These are phyloP conservation scores for Populus simonii DNA, from an alignment of 345 rosid genomes.

Conservation along the genomic window DNA sequence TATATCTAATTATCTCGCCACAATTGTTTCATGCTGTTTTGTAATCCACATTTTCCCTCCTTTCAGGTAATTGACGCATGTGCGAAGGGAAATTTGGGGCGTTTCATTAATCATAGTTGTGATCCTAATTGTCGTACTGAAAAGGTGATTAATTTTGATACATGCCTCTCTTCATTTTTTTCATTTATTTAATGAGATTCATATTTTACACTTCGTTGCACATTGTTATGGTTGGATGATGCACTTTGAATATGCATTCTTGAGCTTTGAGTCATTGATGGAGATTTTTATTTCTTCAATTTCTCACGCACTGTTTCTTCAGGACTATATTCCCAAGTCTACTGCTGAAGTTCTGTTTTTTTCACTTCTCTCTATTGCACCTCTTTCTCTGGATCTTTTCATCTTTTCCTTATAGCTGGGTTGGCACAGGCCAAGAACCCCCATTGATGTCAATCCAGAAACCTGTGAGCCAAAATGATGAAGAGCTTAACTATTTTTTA, in stretches of 20 bases:
- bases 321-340: neutral
- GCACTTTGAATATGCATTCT: neutral
- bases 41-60: conserved; percentile 15
- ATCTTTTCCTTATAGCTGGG: neutral
- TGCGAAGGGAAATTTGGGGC: conserved; percentile 93
- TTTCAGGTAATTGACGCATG: conserved; percentile 95
- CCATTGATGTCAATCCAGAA: neutral
- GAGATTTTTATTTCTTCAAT: neutral
- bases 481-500: neutral
- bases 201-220: neutral
- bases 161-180: neutral
- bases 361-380: neutral
- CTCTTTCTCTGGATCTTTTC: neutral
- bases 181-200: neutral
- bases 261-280: neutral
- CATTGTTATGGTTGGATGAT: neutral
- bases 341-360: neutral
- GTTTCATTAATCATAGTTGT: conserved; percentile 97
- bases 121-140: conserved; percentile 99
- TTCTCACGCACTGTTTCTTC: neutral
- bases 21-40: conserved; percentile 5
- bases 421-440: neutral
- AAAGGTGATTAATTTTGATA: conserved; percentile 52
- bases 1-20: neutral
- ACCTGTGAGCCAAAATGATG: neutral